A percentile compares a stretch with the other conserved stretches of the same genome.
Evolutionary conservation across 2,329 filamentous ascomycete species (phyloP).

Genomic region (Rhynchosporium secalis): DNA sequence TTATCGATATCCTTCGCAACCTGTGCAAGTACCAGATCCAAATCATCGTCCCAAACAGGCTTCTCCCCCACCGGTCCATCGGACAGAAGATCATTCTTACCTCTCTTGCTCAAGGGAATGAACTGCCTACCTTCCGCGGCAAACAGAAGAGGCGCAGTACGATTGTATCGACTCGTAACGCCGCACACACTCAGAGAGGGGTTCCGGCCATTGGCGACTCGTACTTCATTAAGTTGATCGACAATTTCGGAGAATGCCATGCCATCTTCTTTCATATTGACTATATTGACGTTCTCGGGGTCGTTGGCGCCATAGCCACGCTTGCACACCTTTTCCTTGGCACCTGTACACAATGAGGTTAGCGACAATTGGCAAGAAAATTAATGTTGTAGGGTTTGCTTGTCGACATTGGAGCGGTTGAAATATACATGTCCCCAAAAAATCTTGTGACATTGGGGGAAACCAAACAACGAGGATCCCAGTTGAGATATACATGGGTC

Average conservation of each 20-base stretch:
- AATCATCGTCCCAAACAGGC: conserved; percentile 26
- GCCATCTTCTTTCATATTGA: conserved; percentile 35
- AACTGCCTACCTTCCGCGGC: conserved; percentile 32
- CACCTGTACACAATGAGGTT: not conserved
- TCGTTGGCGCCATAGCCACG: conserved; percentile 37
- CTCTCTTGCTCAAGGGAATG: conserved; percentile 29
- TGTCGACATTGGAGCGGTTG: too few relatives aligned
- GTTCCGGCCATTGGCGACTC: conserved; percentile 25
- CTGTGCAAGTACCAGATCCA: conserved; percentile 28
- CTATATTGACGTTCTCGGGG: conserved; percentile 39
- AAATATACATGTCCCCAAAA: too few relatives aligned
- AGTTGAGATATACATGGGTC: too few relatives aligned
- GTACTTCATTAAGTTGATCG: conserved; percentile 29
- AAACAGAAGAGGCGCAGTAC: conserved; percentile 39
- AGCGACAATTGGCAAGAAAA: too few relatives aligned
- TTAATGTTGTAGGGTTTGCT: too few relatives aligned
- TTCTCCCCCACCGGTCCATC: not conserved
- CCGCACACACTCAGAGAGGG: conserved; percentile 31
- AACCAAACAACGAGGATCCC: too few relatives aligned
- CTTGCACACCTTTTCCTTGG: conserved; percentile 27
- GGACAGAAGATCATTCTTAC: conserved; percentile 10
- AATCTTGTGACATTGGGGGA: too few relatives aligned
- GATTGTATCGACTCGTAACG: conserved; percentile 36
- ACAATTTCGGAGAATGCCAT: conserved; percentile 32
- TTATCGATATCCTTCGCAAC: conserved; percentile 26